A percentile compares a stretch with the other conserved stretches of the same genome.
These are phyloP conservation scores for Deuterostichococcus epilithicus DNA, from an alignment of 139 green algal species.

Conservation along the genomic window DNA sequence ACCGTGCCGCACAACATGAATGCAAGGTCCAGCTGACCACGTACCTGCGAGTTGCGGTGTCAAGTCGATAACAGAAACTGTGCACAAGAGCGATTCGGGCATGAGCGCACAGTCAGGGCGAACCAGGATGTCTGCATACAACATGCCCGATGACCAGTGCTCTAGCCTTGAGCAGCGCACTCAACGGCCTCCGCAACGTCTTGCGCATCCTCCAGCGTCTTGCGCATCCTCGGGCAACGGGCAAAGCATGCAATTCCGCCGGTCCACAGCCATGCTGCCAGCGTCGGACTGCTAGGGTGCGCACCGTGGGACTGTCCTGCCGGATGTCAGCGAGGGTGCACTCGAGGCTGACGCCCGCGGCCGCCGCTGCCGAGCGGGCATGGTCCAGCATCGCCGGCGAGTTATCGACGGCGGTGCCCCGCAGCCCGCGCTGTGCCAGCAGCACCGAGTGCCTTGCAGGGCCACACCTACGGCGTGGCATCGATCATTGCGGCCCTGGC, in stretches of 20 bases:
- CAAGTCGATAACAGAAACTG: neutral
- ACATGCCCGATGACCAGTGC: too few relatives aligned
- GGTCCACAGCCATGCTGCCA: too few relatives aligned
- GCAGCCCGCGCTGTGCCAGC: neutral
- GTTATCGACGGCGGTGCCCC: neutral
- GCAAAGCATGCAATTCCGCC: too few relatives aligned
- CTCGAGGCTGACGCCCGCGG: neutral
- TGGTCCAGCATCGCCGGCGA: neutral
- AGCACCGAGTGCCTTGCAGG: neutral
- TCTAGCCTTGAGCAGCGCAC: too few relatives aligned
- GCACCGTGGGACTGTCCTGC: neutral
- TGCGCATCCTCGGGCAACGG: too few relatives aligned
- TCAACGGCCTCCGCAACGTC: too few relatives aligned
- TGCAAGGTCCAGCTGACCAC: neutral
- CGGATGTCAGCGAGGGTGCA: neutral
- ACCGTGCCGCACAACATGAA: neutral
- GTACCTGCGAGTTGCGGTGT: neutral
- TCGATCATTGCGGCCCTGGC: too few relatives aligned
- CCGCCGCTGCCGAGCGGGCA: too few relatives aligned
- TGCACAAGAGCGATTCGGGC: neutral
- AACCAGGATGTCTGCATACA: too few relatives aligned
- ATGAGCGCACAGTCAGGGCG: too few relatives aligned
- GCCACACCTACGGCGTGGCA: neutral
- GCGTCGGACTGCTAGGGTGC: too few relatives aligned
- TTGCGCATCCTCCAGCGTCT: too few relatives aligned